Percentiles rank a stretch among this genome's conserved stretches.
Conservation (phyloP, 371 early-diverging fungal genomes). For the Mortierella sp. region DNA sequence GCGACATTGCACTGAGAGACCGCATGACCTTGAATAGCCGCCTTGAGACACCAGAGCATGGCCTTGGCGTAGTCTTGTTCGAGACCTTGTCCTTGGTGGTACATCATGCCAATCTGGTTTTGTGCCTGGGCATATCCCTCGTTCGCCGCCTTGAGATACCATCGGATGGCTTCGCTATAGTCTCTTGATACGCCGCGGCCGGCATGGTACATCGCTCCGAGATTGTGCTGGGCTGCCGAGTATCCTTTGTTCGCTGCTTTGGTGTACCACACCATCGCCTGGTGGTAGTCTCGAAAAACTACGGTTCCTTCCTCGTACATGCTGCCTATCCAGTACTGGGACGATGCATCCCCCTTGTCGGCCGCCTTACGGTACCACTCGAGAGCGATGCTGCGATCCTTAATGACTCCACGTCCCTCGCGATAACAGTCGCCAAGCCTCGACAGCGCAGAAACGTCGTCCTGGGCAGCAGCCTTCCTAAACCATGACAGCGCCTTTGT, state of each 20-base stretch:
- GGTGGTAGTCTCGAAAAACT: background rate
- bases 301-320: background rate
- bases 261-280: background rate
- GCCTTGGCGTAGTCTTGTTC: background rate
- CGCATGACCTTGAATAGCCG: conserved; percentile 44
- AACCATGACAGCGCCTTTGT: conserved; percentile 18
- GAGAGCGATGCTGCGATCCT: background rate
- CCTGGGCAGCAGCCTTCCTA: background rate
- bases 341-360: background rate
- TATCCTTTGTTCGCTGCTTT: conserved; percentile 15
- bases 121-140: background rate
- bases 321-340: background rate
- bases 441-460: conserved; percentile 1
- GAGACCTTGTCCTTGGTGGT: background rate
- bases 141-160: conserved; percentile 62
- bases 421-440: background rate
- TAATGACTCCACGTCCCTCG: background rate
- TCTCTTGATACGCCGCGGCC: conserved; percentile 1
- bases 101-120: conserved; percentile 2
- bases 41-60: conserved; percentile 1
- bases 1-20: conserved; percentile 64
- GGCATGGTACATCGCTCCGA: conserved; percentile 62
- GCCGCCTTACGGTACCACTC: conserved; percentile 15
- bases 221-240: conserved; percentile 58
- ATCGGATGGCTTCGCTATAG: conserved; percentile 55